Evolutionary conservation across 1,284 basidiomycete species (phyloP), one percentile per base, ranked within the genome.

Genomic region (Thecaphora thlaspeos): DNA sequence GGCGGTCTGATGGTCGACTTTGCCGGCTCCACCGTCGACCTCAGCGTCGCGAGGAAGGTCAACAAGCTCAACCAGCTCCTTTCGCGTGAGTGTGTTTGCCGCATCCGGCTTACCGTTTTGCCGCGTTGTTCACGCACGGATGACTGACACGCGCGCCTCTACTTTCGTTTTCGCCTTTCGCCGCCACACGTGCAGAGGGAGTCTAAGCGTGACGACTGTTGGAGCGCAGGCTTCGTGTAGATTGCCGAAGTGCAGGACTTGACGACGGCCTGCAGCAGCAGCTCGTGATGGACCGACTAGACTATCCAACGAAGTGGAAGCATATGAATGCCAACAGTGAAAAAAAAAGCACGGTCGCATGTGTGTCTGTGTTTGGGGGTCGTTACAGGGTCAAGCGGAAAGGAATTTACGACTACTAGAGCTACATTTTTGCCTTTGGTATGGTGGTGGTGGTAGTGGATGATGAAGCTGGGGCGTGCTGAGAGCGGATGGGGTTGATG

Each of bases 1-100:
- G 75, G 75, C 37, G 94, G 94, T 51, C 81, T 97, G 59, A 83
- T 95, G 54, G 88, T 99, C 51, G 94, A 98, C 82, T 93, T 99
- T 79, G 95, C 91, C 68, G 94, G 97, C 83, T 93, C 93, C 84
- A 92, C 90, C 51, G 89, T 96, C 72, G 95, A 98, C 81, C 84
- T 97, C 64, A 91, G 89, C 71, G 93, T 95, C 49, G 87, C 87
- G 48, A 90, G 88, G 58, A 88, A 90, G 57, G 91, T 98, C 76
- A 94, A 88, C 80, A 92, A 92, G 82, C 86, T 96, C 79, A 97
- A 96, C 84, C 84, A 85, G 68, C 84, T 90, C 74, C 84, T 97
- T 5, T 47, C 49, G 48, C 50, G 55, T 58, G 46, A 19, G 55
- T 58, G 12, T 7, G 11, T n/a, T n/a, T n/a, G n/a, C n/a, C n/a